Evolutionary conservation across 2,329 filamentous ascomycete species (phyloP), one percentile per base, ranked within the genome.

Genomic region (Pyricularia pennisetigena): DNA sequence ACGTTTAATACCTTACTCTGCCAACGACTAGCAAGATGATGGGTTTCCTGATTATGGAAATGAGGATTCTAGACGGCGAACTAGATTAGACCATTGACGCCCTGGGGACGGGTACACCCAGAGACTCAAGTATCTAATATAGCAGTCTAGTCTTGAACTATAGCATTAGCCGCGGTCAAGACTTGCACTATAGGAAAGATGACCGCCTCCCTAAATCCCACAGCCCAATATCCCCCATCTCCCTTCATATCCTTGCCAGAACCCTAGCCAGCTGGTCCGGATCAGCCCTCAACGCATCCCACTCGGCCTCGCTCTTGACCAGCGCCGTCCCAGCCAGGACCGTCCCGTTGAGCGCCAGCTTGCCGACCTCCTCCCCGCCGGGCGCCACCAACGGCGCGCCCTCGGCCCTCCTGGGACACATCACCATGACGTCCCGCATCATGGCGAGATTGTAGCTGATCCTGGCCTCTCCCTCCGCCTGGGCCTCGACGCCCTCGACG

Each of bases 401-500:
- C 72, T 89, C 86, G 0, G 82, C 79, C 1, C 80, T 71, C 1
- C 87, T 79, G 1, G 87, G 87, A 69, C 83, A 82, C 1, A 90
- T 69, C 0, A 84, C 84, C 74, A 90, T 80, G 0, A 77, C 79
- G 20, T 76, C 76, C 69, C 78, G 78, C 24, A 87, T 89, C 78
- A 90, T 81, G 66, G 83, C 86, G 71, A 89, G 76, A 73, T 89
- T 90, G 75, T 90, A 90, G 75, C 86, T 88, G 65, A 89, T 86
- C n/a, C 72, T 72, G 0, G 85, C 81, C 70, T 82, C 79, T 3
- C 80, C 80, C 0, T 35, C 70, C 59, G 59, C 29, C 28, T 41
- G 62, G 23, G 29, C 68, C 10, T 23, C 29, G 10, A 14, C 68
- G 69, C 70, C 24, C 57, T 69, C 32, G 0, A 71, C 70, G 9